Percentiles rank a stretch among this genome's conserved stretches.
These are phyloP conservation scores for Amphibolis antarctica DNA, from an alignment of 106 monocot species.

Conservation along the genomic window DNA sequence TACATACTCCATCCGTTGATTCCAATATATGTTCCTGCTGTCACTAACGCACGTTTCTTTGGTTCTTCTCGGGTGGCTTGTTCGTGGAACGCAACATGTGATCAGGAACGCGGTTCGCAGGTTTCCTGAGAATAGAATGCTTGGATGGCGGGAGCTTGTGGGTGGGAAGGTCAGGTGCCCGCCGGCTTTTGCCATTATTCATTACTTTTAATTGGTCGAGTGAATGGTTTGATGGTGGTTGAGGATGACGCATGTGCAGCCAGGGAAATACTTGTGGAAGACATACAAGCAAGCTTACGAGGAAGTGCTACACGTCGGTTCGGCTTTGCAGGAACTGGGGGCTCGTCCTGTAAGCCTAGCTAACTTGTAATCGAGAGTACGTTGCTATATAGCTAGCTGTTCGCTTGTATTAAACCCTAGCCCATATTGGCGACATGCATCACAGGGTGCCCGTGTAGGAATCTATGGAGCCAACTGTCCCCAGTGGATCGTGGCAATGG, in stretches of 20 bases:
- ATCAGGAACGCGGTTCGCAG: conserved; percentile 54
- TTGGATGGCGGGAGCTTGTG: conserved; percentile 72
- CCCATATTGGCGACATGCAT: too few relatives aligned
- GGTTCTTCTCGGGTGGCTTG: too few relatives aligned
- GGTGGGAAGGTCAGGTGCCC: conserved; percentile 29
- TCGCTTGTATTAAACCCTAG: too few relatives aligned
- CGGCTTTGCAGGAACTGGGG: conserved; percentile 62
- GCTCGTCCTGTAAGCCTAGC: conserved; percentile 43
- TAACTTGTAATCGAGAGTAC: neutral
- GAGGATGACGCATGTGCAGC: too few relatives aligned
- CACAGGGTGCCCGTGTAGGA: conserved; percentile 61
- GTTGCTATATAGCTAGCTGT: too few relatives aligned
- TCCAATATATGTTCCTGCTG: too few relatives aligned
- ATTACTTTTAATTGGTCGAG: neutral
- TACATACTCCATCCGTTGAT: too few relatives aligned
- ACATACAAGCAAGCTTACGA: conserved; percentile 66
- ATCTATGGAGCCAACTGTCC: conserved; percentile 96
- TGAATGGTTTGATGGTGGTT: too few relatives aligned
- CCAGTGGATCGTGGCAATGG: conserved; percentile 79
- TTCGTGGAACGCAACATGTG: too few relatives aligned
- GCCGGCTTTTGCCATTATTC: too few relatives aligned
- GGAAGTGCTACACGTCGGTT: conserved; percentile 65
- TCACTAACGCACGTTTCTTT: too few relatives aligned
- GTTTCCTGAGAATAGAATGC: conserved; percentile 64
- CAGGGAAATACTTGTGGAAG: conserved; percentile 78